Conservation (phyloP, 2,329 filamentous ascomycete genomes). For the Canariomyces notabilis region DNA sequence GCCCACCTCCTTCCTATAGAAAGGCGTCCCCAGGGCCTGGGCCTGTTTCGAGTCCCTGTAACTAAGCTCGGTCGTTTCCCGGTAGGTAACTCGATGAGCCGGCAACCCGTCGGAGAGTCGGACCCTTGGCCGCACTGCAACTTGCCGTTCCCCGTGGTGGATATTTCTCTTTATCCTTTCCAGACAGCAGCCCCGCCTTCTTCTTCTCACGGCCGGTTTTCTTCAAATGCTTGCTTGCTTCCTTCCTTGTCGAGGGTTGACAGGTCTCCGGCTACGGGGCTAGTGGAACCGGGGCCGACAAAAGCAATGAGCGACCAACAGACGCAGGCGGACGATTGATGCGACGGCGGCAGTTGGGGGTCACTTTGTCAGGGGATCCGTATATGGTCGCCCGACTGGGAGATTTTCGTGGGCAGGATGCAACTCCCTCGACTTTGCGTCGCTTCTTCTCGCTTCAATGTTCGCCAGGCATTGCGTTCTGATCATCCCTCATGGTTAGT, state of each 20-base stretch:
- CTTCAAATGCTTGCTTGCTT: background rate
- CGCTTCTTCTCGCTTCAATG: conserved; percentile 1
- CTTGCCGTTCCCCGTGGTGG: background rate
- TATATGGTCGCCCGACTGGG: background rate
- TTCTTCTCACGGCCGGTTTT: background rate
- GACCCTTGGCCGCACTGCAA: background rate
- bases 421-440: background rate
- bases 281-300: background rate
- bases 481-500: conserved; percentile 5
- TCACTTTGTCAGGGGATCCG: background rate
- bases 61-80: background rate
- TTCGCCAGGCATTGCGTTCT: background rate
- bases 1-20: conserved; percentile 12
- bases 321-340: too few relatives aligned
- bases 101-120: too few relatives aligned
- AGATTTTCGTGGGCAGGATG: background rate
- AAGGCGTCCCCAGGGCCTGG: conserved; percentile 12
- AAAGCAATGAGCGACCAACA: background rate
- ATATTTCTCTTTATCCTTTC: background rate
- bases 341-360: background rate
- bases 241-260: background rate
- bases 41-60: conserved; percentile 19
- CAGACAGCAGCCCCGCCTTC: background rate
- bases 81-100: background rate
- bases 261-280: background rate